Conservation (phyloP, 345 rosid species). For the Eucalyptus tenuipes region DNA sequence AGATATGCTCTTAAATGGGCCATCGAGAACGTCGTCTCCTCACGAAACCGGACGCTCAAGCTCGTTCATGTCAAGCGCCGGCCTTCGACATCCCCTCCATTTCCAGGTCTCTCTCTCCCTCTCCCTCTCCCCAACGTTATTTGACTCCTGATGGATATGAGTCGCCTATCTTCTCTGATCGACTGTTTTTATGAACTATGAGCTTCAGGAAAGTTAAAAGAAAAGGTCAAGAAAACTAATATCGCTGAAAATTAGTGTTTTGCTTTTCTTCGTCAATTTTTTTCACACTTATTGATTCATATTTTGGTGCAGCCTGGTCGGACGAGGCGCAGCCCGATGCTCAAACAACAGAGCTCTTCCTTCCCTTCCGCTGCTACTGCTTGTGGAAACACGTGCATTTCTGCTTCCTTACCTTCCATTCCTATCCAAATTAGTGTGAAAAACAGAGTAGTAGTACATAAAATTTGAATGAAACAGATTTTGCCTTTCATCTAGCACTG, state of each 20-base stretch:
- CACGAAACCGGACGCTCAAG: constrained; percentile 14
- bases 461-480: neutral
- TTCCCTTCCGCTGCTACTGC: constrained; percentile 51
- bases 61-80: constrained; percentile 54
- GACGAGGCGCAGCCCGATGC: constrained; percentile 5
- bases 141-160: neutral
- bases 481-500: neutral
- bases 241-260: neutral
- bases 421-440: neutral
- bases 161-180: neutral
- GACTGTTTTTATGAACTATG: neutral
- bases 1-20: constrained; percentile 45
- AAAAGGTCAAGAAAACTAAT: neutral
- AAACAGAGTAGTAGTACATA: neutral
- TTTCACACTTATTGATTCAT: neutral
- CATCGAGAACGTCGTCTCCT: constrained; percentile 19
- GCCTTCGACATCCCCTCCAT: neutral
- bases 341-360: constrained; percentile 18
- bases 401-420: neutral
- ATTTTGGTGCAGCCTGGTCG: neutral
- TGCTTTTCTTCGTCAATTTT: neutral
- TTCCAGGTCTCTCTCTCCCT: neutral
- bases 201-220: neutral
- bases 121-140: neutral
- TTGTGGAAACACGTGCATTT: constrained; percentile 38